Evolutionary conservation across 139 green algal species (phyloP), one percentile per base, ranked within the genome.

Genomic region (Coelastrella sp.): DNA sequence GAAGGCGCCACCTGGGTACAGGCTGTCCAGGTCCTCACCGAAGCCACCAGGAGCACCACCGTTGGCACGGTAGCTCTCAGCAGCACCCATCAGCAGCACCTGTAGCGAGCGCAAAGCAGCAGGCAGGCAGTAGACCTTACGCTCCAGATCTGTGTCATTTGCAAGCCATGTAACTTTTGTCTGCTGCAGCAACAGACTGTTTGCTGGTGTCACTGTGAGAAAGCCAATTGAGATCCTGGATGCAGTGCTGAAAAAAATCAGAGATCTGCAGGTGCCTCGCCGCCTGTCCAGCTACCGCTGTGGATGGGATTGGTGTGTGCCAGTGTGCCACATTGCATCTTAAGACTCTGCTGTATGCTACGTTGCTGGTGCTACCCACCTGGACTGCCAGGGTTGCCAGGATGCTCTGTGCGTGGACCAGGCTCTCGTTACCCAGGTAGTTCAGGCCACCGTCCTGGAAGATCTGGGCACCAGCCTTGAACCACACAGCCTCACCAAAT

Each of bases 321-420:
- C 35, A 3, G 35, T 5, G 35, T 49, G 35, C 35, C 35, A 49
- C 35, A 49, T 49, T 9, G 15, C 63, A 70, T 6, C 6, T 14
- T 70, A 9, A 4, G 15, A 6, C 63, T 70, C 15, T n/a, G 68
- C 68, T 27, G 19, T 11, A 8, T 4, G 17, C 1, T 9, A 7
- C 4, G 15, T 24, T 24, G 15, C 15, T 27, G 24, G 17, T 24
- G 15, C 8, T 20, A 79, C 83, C 0, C n/a, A 98, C 95, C 97
- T 99, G 98, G 84, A 91, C 78, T 87, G 90, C 96, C 88, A 99
- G 87, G 89, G 96, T 98, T 89, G 95, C 96, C 25, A 98, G 78
- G 92, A 98, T 98, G 95, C 91, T 96, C 96, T 98, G 97, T 72
- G 97, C 97, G 91, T 99, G 97, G 65, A 99, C 91, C 91, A 97